Conservation (phyloP, 1,139 yeast genomes). For the Geotrichum siamense region DNA sequence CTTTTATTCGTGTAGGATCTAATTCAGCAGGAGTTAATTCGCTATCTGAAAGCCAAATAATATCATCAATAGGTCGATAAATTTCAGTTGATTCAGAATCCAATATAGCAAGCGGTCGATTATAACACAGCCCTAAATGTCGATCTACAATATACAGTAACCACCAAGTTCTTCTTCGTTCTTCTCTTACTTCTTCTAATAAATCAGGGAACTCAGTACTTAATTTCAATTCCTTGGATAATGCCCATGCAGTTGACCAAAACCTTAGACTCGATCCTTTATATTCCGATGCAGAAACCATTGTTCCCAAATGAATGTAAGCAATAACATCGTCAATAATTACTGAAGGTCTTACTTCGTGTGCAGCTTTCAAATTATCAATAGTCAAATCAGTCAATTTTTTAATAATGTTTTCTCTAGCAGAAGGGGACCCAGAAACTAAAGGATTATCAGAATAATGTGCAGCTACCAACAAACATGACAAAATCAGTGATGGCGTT, state of each 20-base stretch:
- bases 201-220: conserved; percentile 29
- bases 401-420: conserved; percentile 9
- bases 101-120: conserved; percentile 32
- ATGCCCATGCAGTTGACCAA: conserved; percentile 37
- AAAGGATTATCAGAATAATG: conserved; percentile 37
- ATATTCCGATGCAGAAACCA: conserved; percentile 39
- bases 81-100: conserved; percentile 35
- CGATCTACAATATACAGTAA: conserved; percentile 38
- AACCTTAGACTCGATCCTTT: conserved; percentile 38
- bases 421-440: conserved; percentile 29
- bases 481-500: conserved; percentile 33
- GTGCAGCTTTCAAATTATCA: conserved; percentile 24
- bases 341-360: conserved; percentile 23
- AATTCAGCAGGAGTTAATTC: conserved; percentile 21
- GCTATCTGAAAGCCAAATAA: conserved; percentile 31
- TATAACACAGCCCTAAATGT: conserved; percentile 38
- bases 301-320: conserved; percentile 36
- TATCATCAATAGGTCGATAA: conserved; percentile 35
- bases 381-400: conserved; percentile 26
- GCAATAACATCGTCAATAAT: conserved; percentile 37
- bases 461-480: conserved; percentile 35
- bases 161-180: conserved; percentile 41
- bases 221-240: conserved; percentile 32
- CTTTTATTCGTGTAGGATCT: conserved; percentile 24
- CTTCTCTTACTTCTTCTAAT: conserved; percentile 36